These are phyloP conservation scores for Ligustrum vulgare DNA, from an alignment of 257 asterid species.

Conservation along the genomic window DNA sequence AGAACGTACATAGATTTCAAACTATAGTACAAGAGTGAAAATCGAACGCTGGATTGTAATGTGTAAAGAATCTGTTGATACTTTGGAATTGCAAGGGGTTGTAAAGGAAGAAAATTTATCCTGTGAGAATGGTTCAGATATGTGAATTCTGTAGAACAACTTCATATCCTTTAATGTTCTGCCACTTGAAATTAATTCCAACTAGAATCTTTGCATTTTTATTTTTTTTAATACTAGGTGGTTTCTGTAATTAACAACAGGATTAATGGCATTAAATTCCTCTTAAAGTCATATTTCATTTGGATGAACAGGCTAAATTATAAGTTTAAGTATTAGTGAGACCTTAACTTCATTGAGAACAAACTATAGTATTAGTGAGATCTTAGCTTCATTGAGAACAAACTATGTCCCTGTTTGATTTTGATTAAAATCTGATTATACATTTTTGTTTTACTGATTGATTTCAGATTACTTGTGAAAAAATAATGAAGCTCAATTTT, in stretches of 20 bases:
- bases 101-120: background rate
- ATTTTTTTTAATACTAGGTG: background rate
- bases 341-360: too few relatives aligned
- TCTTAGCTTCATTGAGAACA: background rate
- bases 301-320: background rate
- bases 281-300: background rate
- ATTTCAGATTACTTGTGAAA: background rate
- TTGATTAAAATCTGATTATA: too few relatives aligned
- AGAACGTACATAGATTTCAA: too few relatives aligned
- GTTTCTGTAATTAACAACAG: background rate
- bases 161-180: background rate
- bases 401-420: too few relatives aligned
- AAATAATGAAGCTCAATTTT: background rate
- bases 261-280: background rate
- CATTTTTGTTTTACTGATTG: background rate
- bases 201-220: background rate
- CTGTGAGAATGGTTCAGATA: background rate
- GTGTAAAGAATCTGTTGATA: background rate
- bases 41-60: background rate
- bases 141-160: background rate
- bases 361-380: too few relatives aligned
- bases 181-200: background rate
- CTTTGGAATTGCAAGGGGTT: background rate
- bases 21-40: background rate
- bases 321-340: background rate